These are phyloP conservation scores for Ascochyta koolunga DNA, from an alignment of 2,329 filamentous ascomycete genomes.

Conservation along the genomic window DNA sequence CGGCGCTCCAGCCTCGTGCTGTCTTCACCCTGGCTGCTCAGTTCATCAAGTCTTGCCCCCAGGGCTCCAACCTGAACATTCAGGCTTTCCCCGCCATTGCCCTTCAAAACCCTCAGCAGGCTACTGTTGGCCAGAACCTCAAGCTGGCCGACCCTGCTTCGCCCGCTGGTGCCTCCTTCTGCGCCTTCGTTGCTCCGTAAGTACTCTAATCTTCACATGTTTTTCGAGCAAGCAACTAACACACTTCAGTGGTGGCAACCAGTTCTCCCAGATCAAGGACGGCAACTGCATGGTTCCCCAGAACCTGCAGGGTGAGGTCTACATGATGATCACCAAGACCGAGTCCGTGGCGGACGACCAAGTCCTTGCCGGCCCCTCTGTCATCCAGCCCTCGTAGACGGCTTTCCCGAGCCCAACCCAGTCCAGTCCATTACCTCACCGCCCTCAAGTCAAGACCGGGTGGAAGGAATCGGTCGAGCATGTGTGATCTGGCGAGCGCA, in stretches of 20 bases:
- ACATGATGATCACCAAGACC: conserved; percentile 67
- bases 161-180: conserved; percentile 60
- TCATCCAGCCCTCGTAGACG: conserved; percentile 48
- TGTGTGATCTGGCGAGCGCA: neutral
- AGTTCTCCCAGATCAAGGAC: conserved; percentile 63
- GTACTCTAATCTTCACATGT: conserved; percentile 36
- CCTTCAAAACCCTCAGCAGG: conserved; percentile 59
- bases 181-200: conserved; percentile 70
- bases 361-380: conserved; percentile 63
- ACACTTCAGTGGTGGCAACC: conserved; percentile 38
- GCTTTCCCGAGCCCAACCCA: neutral
- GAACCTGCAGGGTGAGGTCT: conserved; percentile 67
- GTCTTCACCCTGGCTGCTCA: conserved; percentile 76
- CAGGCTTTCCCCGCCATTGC: conserved; percentile 65
- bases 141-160: conserved; percentile 45
- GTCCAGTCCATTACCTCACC: neutral
- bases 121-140: conserved; percentile 47
- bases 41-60: conserved; percentile 74
- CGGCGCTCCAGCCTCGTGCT: conserved; percentile 68
- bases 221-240: conserved; percentile 28
- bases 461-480: too few relatives aligned
- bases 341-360: conserved; percentile 51
- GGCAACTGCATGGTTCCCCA: conserved; percentile 67
- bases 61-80: conserved; percentile 66
- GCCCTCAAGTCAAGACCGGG: neutral